Percentiles rank a stretch among this genome's conserved stretches.
Evolutionary conservation across 164 flowering plant genomes (phyloP).

Genomic region (Cinnamomum micranthum): DNA sequence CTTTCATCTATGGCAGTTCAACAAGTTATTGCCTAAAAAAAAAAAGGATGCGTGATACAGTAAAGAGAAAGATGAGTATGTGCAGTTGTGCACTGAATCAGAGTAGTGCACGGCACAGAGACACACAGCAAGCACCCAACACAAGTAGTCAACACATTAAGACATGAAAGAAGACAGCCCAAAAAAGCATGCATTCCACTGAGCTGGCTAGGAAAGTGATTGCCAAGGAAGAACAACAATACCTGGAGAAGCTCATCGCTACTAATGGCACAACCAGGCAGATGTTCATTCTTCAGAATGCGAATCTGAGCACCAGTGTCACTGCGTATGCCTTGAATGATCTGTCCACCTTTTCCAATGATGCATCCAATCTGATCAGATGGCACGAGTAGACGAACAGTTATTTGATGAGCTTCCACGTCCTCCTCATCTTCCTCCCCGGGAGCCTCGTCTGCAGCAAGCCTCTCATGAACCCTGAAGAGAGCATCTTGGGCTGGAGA

Average conservation of each 20-base stretch:
- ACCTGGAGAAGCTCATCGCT: constrained; percentile 97
- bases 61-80: too few species aligned
- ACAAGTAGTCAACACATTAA: too few species aligned
- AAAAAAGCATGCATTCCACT: too few species aligned
- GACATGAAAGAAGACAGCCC: too few species aligned
- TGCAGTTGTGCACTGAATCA: too few species aligned
- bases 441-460: constrained; percentile 51
- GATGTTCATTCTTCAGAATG: constrained; percentile 68
- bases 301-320: constrained; percentile 83
- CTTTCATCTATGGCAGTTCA: too few species aligned
- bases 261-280: constrained; percentile 83
- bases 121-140: too few species aligned
- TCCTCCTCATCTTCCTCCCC: constrained; percentile 63
- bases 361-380: constrained; percentile 97
- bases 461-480: constrained; percentile 79
- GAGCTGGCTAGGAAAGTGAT: neutral
- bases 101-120: too few species aligned
- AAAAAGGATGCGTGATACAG: too few species aligned
- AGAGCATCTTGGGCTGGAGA: constrained; percentile 95
- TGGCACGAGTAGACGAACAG: constrained; percentile 79
- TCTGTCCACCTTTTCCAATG: constrained; percentile 96
- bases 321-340: constrained; percentile 77
- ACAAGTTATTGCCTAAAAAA: too few species aligned
- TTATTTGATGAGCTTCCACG: constrained; percentile 47
- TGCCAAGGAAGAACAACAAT: constrained; percentile 3